A percentile compares a stretch with the other conserved stretches of the same genome.
These are phyloP conservation scores for Thielaviopsis punctulata DNA, from an alignment of 2,329 filamentous ascomycete species.

Conservation along the genomic window DNA sequence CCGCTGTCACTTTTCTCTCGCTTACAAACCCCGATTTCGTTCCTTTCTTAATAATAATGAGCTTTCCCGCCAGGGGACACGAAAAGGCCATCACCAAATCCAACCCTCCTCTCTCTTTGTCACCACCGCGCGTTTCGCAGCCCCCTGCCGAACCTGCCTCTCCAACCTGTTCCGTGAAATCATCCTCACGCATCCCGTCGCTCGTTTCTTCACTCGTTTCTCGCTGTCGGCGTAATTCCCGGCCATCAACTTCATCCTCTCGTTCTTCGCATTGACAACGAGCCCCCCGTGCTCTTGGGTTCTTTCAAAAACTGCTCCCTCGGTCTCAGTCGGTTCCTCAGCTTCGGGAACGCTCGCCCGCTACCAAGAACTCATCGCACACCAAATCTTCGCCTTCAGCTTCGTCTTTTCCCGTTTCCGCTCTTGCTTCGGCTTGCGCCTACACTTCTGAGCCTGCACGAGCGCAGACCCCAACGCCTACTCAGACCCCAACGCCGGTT, in stretches of 20 bases:
- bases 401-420: neutral
- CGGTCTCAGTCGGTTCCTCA: slow-evolving; percentile 5
- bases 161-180: neutral
- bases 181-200: slow-evolving; percentile 1
- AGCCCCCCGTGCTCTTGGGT: slow-evolving; percentile 9
- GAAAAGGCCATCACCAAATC: neutral
- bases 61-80: slow-evolving; percentile 4
- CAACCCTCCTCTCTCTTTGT: neutral
- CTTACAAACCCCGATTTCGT: neutral
- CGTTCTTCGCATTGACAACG: slow-evolving; percentile 10
- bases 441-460: neutral
- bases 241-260: neutral
- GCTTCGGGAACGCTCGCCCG: neutral
- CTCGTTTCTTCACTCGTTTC: slow-evolving; percentile 6
- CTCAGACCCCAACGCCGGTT: neutral
- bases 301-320: slow-evolving; percentile 9
- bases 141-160: neutral
- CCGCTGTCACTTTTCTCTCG: neutral
- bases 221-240: slow-evolving; percentile 4
- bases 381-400: neutral
- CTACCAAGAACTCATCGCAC: neutral
- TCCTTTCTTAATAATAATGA: slow-evolving; percentile 8
- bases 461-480: neutral
- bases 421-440: neutral
- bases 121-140: neutral